A percentile compares a stretch with the other conserved stretches of the same genome.
Evolutionary conservation across 768 basidiomycete genomes (phyloP).

Genomic region (Kwoniella bestiolae): DNA sequence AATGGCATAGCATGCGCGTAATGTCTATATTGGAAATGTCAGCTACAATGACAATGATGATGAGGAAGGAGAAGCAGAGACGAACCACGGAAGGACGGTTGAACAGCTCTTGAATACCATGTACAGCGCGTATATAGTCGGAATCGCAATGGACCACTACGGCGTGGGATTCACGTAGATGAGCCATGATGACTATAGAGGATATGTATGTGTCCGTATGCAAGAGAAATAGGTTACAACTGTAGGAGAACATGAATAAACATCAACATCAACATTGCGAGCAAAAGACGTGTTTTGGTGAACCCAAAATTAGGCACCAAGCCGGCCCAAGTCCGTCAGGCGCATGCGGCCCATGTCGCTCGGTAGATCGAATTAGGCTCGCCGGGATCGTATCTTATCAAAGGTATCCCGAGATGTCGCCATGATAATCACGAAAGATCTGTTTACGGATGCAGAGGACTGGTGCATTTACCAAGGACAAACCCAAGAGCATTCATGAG

Average conservation of each 20-base stretch:
- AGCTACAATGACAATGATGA: neutral
- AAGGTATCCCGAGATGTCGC: conserved; percentile 11
- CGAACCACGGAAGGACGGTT: conserved; percentile 40
- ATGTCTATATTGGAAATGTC: conserved; percentile 20
- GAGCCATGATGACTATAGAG: conserved; percentile 19
- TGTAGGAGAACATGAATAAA: neutral
- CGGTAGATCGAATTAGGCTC: neutral
- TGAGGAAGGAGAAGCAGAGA: neutral
- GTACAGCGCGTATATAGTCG: conserved; percentile 37
- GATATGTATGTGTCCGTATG: no score
- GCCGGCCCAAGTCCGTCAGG: neutral
- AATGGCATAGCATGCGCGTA: conserved; percentile 42
- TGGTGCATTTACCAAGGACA: no score
- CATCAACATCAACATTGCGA: conserved; percentile 17
- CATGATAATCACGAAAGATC: no score
- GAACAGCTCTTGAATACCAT: conserved; percentile 44
- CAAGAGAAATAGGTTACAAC: no score
- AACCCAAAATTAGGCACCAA: neutral
- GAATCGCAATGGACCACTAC: conserved; percentile 46
- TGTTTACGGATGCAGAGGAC: no score
- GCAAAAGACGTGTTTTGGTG: conserved; percentile 10
- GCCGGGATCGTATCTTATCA: conserved; percentile 15
- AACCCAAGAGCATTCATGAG: no score
- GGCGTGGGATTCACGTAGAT: conserved; percentile 34
- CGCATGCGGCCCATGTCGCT: neutral